Evolutionary conservation across 2,329 filamentous ascomycete species (phyloP).

Genomic region (Westerdykella sp.): DNA sequence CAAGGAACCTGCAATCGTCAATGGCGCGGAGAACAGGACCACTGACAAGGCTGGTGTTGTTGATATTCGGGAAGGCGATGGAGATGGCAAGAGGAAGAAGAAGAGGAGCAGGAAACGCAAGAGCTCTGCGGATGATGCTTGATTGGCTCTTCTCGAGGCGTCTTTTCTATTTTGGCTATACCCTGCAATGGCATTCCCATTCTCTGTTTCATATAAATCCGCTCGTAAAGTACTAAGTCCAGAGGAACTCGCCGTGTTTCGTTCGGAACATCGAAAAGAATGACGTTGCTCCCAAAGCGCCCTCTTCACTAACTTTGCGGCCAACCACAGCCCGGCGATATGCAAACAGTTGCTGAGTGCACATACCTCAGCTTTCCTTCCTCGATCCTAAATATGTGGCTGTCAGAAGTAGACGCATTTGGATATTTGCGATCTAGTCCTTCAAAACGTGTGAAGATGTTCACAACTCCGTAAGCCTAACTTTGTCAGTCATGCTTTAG

Average conservation of each 20-base stretch:
- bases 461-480: not conserved
- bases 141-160: no score
- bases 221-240: no score
- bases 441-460: not conserved
- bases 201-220: no score
- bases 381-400: not conserved
- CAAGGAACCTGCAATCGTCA: conserved; percentile 16
- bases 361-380: not conserved
- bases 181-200: no score
- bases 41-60: conserved; percentile 12
- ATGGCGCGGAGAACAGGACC: conserved; percentile 23
- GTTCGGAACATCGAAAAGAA: no score
- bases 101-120: conserved; percentile 35
- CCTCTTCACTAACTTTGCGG: no score
- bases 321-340: not conserved
- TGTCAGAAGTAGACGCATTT: not conserved
- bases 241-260: no score
- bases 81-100: conserved; percentile 28
- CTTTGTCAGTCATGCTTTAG: not conserved
- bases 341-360: not conserved
- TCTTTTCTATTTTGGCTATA: no score
- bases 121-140: no score
- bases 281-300: no score
- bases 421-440: not conserved
- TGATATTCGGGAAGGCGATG: conserved; percentile 21